Base-by-base conservation (phyloP, 108 stramenopile genomes). In the Cyclotella baltica region DNA sequence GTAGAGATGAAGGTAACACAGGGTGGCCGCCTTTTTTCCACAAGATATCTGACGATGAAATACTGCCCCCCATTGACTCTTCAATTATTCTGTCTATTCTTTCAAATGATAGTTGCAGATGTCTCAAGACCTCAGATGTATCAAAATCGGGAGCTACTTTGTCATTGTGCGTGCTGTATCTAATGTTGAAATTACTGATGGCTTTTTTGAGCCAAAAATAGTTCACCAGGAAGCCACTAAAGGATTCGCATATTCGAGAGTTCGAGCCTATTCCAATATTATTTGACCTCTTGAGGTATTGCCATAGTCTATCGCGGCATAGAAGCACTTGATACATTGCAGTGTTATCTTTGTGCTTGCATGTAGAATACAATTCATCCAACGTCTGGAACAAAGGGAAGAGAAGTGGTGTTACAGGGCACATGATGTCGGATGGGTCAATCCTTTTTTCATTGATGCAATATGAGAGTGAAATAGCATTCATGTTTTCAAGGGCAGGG, bases 11-110 rank as follows among this genome's bases (percentile, higher is more conserved):
- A 58, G 93, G 90, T n/a, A 93, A 75, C 53, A 78, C 55, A 31
- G 97, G 83, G 36, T 89, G 88, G 23, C 89, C 92, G 61, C 91
- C 85, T 61, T 73, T 76, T 81, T 96, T 89, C 91, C 91, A 93
- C 6, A 92, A 47, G 27, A 78, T 70, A 52, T 87, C 72, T n/a
- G 57, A 56, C 22, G 72, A 72, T 57, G 70, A 81, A 74, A 72
- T 79, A 36, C 69, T 79, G 36, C 76, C 78, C 11, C 68, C 83
- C 27, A 69, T 75, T 23, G 70, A 71, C 35, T 87, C 86, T 64
- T 87, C 84, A 34, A 90, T 71, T 9, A 73, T 67, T 35, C 64
- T 73, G 64, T 93, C 90, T 38, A 93, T 81, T 15, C 48, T 75
- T 35, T 77, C 69, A 34, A 91, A 72, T 27, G 75, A 67, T 15